Evolutionary conservation across 1,139 yeast species (phyloP).

Genomic region (Lodderomyces margitis): DNA sequence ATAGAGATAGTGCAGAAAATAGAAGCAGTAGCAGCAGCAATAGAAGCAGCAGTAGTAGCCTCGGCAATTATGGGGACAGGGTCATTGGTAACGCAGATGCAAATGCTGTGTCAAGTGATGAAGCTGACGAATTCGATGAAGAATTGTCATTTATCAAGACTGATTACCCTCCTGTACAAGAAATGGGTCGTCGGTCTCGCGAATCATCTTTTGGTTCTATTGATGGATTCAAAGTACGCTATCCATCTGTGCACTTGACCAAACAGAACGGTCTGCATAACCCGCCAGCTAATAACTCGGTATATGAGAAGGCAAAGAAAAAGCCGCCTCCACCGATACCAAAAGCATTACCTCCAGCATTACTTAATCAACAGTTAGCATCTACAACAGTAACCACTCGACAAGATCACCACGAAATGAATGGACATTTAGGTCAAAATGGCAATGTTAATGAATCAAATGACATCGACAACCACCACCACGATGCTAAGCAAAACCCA

Average conservation of each 20-base stretch:
- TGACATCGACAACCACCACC: background rate
- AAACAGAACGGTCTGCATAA: background rate
- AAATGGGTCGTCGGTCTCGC: constrained; percentile 4
- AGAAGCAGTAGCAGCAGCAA: background rate
- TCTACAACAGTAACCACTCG: background rate
- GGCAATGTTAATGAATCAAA: background rate
- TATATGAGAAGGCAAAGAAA: background rate
- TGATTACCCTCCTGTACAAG: constrained; percentile 1
- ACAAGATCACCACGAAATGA: background rate
- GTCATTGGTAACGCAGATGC: background rate
- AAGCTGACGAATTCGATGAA: background rate
- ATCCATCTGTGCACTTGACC: constrained; percentile 11
- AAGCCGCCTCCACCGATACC: constrained; percentile 11
- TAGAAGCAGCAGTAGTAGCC: background rate
- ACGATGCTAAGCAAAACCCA: background rate
- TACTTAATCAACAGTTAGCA: background rate
- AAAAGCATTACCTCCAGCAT: constrained; percentile 5
- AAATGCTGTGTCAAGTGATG: background rate
- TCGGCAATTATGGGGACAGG: background rate
- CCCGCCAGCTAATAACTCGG: background rate
- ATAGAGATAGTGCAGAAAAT: background rate
- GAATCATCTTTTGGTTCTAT: constrained; percentile 6
- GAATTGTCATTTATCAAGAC: constrained; percentile 3
- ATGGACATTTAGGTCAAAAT: background rate
- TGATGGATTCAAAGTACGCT: constrained; percentile 11